Evolutionary conservation across 306 rosid species (phyloP).

Genomic region (Boehmeria nivea): DNA sequence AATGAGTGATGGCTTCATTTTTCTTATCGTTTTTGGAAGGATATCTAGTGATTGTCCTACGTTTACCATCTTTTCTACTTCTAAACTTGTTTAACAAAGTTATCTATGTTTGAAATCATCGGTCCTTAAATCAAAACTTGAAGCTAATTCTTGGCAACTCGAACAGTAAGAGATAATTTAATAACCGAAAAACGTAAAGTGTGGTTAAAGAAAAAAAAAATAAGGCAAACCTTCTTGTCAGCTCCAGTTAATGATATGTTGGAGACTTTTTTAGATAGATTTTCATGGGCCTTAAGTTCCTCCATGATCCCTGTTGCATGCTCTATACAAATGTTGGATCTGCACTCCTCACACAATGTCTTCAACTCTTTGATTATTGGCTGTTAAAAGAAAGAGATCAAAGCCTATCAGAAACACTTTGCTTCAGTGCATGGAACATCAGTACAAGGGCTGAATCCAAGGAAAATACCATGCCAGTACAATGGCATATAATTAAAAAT

Average conservation of each 20-base stretch:
- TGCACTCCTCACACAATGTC: slow-evolving; percentile 38
- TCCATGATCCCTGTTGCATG: slow-evolving; percentile 53
- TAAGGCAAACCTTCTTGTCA: slow-evolving; percentile 31
- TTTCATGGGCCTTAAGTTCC: slow-evolving; percentile 50
- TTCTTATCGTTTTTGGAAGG: no score
- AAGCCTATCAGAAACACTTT: background rate
- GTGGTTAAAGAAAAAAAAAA: background rate
- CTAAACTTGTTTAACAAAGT: no score
- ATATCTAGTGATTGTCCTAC: no score
- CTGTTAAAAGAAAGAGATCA: slow-evolving; percentile 14
- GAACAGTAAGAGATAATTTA: no score
- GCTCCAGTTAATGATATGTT: slow-evolving; percentile 32
- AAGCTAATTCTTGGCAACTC: no score
- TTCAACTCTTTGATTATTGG: slow-evolving; percentile 41
- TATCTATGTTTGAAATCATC: no score
- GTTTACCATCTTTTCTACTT: no score
- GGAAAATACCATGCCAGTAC: background rate
- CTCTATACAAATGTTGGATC: slow-evolving; percentile 52
- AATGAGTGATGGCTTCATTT: no score
- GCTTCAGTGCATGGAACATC: no score
- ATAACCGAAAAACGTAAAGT: background rate
- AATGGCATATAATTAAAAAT: no score
- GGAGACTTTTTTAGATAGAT: slow-evolving; percentile 42
- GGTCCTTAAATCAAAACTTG: no score
- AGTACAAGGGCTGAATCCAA: background rate